Percentiles rank a stretch among this genome's conserved stretches.
Evolutionary conservation across 768 basidiomycete genomes (phyloP).

Genomic region (Phylloporus sp.): DNA sequence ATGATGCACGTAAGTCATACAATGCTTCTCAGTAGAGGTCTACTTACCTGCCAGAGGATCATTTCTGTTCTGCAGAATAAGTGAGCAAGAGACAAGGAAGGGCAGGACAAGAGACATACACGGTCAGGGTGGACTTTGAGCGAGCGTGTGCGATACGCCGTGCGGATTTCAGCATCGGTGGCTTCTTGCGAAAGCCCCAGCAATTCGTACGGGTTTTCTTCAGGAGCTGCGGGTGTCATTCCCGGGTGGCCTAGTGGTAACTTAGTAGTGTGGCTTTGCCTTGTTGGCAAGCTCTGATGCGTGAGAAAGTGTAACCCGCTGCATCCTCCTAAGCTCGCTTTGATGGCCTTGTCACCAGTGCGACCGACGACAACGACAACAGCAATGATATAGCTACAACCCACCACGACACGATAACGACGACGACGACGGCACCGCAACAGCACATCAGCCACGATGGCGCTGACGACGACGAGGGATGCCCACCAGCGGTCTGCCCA

Average conservation of each 20-base stretch:
- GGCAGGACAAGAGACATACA: conserved; percentile 41
- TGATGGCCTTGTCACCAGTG: too few relatives aligned
- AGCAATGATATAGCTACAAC: too few relatives aligned
- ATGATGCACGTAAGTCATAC: not conserved
- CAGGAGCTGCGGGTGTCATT: conserved; percentile 32
- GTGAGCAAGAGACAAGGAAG: conserved; percentile 13
- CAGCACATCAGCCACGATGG: too few relatives aligned
- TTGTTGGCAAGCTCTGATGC: too few relatives aligned
- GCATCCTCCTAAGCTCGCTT: too few relatives aligned
- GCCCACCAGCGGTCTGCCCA: too few relatives aligned
- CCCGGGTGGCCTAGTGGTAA: not conserved
- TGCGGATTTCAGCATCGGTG: conserved; percentile 74
- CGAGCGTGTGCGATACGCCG: conserved; percentile 74
- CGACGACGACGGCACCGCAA: too few relatives aligned
- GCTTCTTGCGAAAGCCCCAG: conserved; percentile 58
- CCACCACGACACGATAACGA: too few relatives aligned
- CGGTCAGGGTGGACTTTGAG: conserved; percentile 87
- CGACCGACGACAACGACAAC: too few relatives aligned
- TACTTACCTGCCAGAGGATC: conserved; percentile 69
- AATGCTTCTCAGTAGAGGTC: not conserved
- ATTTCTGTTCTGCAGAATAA: conserved; percentile 57
- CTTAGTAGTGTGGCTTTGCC: too few relatives aligned
- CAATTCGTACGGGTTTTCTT: conserved; percentile 71
- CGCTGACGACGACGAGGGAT: too few relatives aligned
- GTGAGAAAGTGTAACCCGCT: too few relatives aligned